A percentile compares a stretch with the other conserved stretches of the same genome.
Evolutionary conservation across 768 basidiomycete species (phyloP).

Genomic region (Termitomyces sp.): DNA sequence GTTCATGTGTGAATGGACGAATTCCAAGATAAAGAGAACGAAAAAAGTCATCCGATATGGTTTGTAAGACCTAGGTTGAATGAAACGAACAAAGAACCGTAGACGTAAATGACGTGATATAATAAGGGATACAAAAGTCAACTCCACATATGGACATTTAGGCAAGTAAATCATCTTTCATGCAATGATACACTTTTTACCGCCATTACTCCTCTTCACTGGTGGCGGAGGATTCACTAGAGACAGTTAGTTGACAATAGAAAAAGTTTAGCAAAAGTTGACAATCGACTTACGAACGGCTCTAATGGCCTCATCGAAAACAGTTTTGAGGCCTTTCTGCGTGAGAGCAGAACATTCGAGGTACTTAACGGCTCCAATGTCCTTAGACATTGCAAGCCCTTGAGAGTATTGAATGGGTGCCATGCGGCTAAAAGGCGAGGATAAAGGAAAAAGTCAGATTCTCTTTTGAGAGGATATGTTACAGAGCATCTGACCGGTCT

Average conservation of each 20-base stretch:
- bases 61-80: constrained; percentile 8
- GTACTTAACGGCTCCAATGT: constrained; percentile 95
- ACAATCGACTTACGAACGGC: constrained; percentile 71
- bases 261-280: not conserved
- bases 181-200: constrained; percentile 66
- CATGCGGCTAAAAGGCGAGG: constrained; percentile 62
- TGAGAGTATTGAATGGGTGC: constrained; percentile 89
- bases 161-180: constrained; percentile 30
- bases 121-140: constrained; percentile 26
- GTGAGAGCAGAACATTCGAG: constrained; percentile 94
- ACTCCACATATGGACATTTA: constrained; percentile 12
- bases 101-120: constrained; percentile 68
- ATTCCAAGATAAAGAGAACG: constrained; percentile 12
- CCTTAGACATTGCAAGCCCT: constrained; percentile 86
- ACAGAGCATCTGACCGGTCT: constrained; percentile 56
- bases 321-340: constrained; percentile 97
- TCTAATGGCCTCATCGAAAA: constrained; percentile 98
- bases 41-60: constrained; percentile 12
- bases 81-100: constrained; percentile 48
- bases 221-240: constrained; percentile 74
- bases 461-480: not conserved
- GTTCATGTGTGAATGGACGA: constrained; percentile 4
- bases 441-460: not conserved
- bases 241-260: not conserved
- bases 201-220: constrained; percentile 39